phyloP scores from a whole-genome alignment of 768 basidiomycete genomes.

The Lepiota subincarnata region DNA sequence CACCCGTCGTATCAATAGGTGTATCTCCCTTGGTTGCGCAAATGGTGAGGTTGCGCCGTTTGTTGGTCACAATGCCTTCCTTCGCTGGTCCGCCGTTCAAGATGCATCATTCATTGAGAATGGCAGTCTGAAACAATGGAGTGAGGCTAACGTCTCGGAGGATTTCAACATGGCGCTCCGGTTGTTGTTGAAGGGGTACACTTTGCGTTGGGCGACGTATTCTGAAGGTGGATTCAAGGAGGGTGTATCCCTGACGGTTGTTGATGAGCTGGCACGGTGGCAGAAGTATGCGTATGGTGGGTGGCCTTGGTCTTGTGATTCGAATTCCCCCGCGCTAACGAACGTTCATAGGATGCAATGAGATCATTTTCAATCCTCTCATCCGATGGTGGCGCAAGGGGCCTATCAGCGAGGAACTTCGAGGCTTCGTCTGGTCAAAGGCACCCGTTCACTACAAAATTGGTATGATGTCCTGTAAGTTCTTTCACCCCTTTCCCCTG shows the following conservation, averaged over 20 bases:
- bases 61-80: conserved; percentile 83
- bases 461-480: conserved; percentile 68
- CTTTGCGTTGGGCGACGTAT: conserved; percentile 81
- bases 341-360: conserved; percentile 47
- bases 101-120: conserved; percentile 76
- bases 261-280: conserved; percentile 89
- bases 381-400: conserved; percentile 72
- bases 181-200: conserved; percentile 65
- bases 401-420: conserved; percentile 74
- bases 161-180: conserved; percentile 78
- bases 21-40: conserved; percentile 71
- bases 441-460: conserved; percentile 83
- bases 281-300: conserved; percentile 67
- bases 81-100: conserved; percentile 85
- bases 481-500: not conserved
- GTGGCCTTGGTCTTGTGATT: conserved; percentile 11
- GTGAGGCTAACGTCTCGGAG: conserved; percentile 73
- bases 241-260: conserved; percentile 80
- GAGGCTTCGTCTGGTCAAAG: conserved; percentile 68
- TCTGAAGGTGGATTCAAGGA: conserved; percentile 84
- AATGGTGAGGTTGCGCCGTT: conserved; percentile 83
- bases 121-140: conserved; percentile 66
- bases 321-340: conserved; percentile 4
- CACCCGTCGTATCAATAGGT: conserved; percentile 83
- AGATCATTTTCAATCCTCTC: conserved; percentile 84